Base-by-base conservation (phyloP, 768 basidiomycete species). In the Mycena filopes region DNA sequence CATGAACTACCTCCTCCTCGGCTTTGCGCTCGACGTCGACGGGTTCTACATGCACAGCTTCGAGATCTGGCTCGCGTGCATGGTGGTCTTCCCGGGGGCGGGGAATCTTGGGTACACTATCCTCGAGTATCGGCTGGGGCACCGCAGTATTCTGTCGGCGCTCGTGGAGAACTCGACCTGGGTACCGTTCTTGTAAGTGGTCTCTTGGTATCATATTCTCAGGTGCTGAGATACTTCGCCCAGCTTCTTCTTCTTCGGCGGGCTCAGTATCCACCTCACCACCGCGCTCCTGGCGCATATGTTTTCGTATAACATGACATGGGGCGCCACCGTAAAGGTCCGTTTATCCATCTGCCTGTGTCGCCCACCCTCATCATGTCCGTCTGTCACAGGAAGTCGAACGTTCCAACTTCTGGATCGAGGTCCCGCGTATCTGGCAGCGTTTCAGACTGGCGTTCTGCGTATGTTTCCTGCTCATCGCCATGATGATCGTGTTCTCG, bases 371-470 rank as follows among this genome's bases (percentile, higher is more conserved):
- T 43, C n/a, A 64, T 51, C 45, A 16, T 58, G 16, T 40, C 36
- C 53, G 33, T 9, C 33, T 54, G 51, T 47, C 49, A 72, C 86
- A 95, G 85, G 92, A 93, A 76, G 93, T 96, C 42, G 90, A 95
- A 76, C 84, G 87, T 50, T 93, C 91, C 7, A 96, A 95, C 74
- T 95, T 97, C 82, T 95, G 92, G 86, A 86, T 91, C 59, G 95
- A 97, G 76, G 88, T 95, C 15, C 95, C 95, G 1, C 86, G 87
- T 60, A 95, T 96, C 73, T 80, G 90, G 72, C 87, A 88, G 67
- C 89, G 94, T 4, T 96, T 93, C 80, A 89, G 91, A 83, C 71
- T 87, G 49, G 84, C 86, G 45, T 82, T 93, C 66, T 61, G 85
- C 21, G 59, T 92, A 23, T 88, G 86, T 48, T 79, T 87, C 68